These are phyloP conservation scores for Mesotaenium endlicherianum DNA, from an alignment of 139 green algal genomes.

Conservation along the genomic window DNA sequence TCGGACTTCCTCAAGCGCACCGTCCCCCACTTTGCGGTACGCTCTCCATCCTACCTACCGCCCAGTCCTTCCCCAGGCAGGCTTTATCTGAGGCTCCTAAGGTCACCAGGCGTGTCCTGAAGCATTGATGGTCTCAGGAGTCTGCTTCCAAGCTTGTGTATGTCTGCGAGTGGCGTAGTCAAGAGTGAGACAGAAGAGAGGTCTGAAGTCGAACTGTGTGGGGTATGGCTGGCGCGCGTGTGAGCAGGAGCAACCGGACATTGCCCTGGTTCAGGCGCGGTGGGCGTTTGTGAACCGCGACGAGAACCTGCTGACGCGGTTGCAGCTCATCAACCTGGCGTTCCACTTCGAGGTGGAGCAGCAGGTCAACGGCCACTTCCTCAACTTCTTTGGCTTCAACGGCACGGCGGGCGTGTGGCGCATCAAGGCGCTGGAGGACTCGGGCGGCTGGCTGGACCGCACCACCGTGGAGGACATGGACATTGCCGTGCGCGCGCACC, in stretches of 20 bases:
- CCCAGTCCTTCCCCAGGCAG: too few relatives aligned
- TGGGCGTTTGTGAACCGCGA: slow-evolving; percentile 74
- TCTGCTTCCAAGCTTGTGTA: too few relatives aligned
- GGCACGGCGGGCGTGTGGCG: slow-evolving; percentile 75
- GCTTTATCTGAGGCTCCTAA: too few relatives aligned
- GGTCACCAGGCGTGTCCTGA: too few relatives aligned
- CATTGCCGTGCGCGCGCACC: slow-evolving; percentile 74
- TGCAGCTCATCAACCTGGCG: slow-evolving; percentile 48
- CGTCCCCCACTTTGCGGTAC: slow-evolving; percentile 54
- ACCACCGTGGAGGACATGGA: slow-evolving; percentile 82
- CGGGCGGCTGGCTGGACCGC: slow-evolving; percentile 86
- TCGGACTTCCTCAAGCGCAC: slow-evolving; percentile 50
- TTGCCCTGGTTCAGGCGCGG: slow-evolving; percentile 64
- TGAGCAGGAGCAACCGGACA: slow-evolving; percentile 33
- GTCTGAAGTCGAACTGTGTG: too few relatives aligned
- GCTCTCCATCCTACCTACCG: too few relatives aligned
- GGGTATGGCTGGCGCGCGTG: background rate
- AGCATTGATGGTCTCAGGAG: too few relatives aligned
- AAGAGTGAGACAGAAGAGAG: too few relatives aligned
- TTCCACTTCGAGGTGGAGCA: slow-evolving; percentile 55
- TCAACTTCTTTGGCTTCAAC: slow-evolving; percentile 54
- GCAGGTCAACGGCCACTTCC: slow-evolving; percentile 43
- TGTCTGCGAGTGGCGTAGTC: too few relatives aligned
- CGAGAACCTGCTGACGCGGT: slow-evolving; percentile 76
- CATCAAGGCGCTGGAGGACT: slow-evolving; percentile 74